Evolutionary conservation across 257 asterid species (phyloP).

Genomic region (Solanum stenotomum): DNA sequence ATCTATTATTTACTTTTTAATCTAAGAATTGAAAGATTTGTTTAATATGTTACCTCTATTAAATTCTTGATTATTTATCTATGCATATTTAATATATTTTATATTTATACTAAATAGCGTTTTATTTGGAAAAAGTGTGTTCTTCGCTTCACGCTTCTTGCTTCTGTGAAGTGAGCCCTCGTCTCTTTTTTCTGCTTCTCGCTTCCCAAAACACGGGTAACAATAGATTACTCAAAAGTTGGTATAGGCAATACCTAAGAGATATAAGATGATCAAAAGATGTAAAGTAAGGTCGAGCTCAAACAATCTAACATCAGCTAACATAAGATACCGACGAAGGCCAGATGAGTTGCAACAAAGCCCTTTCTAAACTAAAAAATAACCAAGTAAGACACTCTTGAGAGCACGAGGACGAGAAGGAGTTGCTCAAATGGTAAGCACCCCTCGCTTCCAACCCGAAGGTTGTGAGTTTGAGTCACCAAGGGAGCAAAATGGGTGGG

Average conservation of each 20-base stretch:
- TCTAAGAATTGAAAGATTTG: neutral
- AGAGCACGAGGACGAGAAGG: neutral
- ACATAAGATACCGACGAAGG: neutral
- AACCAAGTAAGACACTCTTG: neutral
- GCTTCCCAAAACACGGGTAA: neutral
- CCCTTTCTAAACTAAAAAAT: neutral
- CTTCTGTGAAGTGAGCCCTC: neutral
- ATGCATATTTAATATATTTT: neutral
- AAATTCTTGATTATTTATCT: neutral
- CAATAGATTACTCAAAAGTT: neutral
- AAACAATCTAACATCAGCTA: neutral
- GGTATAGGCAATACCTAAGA: neutral
- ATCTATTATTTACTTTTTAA: too few relatives aligned
- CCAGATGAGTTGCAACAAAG: neutral
- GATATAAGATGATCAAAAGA: neutral
- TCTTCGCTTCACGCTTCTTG: neutral
- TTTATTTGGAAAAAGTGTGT: neutral
- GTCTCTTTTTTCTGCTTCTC: neutral
- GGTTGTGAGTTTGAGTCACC: neutral
- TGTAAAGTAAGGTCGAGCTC: neutral
- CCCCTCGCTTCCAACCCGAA: neutral
- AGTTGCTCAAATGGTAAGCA: neutral
- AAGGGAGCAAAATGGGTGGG: neutral
- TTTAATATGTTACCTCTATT: neutral
- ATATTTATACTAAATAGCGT: neutral